Conservation (phyloP, 768 basidiomycete genomes). For the Cyathus striatus region DNA sequence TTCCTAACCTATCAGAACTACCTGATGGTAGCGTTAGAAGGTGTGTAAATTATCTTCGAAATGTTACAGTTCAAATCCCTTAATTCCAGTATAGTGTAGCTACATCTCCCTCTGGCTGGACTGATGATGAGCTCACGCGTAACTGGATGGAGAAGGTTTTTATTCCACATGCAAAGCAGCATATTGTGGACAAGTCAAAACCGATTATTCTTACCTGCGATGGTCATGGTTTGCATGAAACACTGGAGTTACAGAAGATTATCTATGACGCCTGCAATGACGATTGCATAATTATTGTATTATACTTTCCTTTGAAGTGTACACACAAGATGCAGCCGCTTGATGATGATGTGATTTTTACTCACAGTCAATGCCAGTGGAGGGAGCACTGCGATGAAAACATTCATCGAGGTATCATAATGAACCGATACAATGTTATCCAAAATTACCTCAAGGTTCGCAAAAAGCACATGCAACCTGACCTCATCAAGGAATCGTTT, state of each 20-base stretch:
- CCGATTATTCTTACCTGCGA: background rate
- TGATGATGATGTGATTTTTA: conserved; percentile 34
- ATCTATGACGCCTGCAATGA: background rate
- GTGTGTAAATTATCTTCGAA: background rate
- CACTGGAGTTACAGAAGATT: background rate
- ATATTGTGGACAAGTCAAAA: background rate
- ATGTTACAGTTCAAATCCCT: too few species aligned
- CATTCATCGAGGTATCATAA: conserved; percentile 2
- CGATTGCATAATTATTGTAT: conserved; percentile 21
- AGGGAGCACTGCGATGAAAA: conserved; percentile 8
- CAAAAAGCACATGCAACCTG: conserved; percentile 5
- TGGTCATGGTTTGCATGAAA: background rate
- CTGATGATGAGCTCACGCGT: conserved; percentile 17
- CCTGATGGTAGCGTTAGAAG: conserved; percentile 1
- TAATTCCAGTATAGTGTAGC: too few species aligned
- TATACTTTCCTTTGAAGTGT: conserved; percentile 28
- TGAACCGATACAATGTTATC: conserved; percentile 11
- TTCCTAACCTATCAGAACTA: conserved; percentile 4
- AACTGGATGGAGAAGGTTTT: conserved; percentile 25
- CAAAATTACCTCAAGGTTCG: conserved; percentile 15
- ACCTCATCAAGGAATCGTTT: conserved; percentile 14
- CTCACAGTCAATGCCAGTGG: conserved; percentile 22
- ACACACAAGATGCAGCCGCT: conserved; percentile 37
- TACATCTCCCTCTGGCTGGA: conserved; percentile 40
- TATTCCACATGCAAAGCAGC: conserved; percentile 18